A percentile compares a stretch with the other conserved stretches of the same genome.
phyloP scores from a whole-genome alignment of 352 stramenopile genomes.

The Phytophthora crassamura region DNA sequence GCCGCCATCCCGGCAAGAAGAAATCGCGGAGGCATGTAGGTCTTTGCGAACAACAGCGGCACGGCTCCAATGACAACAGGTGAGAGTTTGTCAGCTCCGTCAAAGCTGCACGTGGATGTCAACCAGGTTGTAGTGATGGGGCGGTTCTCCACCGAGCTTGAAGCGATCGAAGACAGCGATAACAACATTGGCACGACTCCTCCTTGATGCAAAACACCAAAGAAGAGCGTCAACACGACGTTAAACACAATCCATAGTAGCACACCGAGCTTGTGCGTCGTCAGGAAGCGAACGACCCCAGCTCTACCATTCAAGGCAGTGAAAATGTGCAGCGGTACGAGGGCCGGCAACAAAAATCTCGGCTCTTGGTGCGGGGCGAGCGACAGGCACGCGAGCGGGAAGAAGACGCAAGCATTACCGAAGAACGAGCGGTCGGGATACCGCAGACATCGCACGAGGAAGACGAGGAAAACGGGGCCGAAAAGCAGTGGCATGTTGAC shows the following conservation, averaged over 20 bases:
- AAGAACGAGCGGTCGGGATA: conserved; percentile 38
- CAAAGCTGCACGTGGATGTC: conserved; percentile 42
- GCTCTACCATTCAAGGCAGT: conserved; percentile 29
- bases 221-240: conserved; percentile 57
- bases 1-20: conserved; percentile 44
- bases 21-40: conserved; percentile 86
- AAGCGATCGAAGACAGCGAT: conserved; percentile 33
- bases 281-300: conserved; percentile 27
- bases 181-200: conserved; percentile 71
- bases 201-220: conserved; percentile 76
- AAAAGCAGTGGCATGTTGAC: conserved; percentile 96
- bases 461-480: conserved; percentile 80
- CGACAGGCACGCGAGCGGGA: conserved; percentile 86
- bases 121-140: conserved; percentile 10
- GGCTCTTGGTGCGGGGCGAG: conserved; percentile 95
- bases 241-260: conserved; percentile 69
- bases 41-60: conserved; percentile 73
- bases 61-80: conserved; percentile 14
- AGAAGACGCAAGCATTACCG: conserved; percentile 49
- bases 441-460: conserved; percentile 44
- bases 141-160: conserved; percentile 4
- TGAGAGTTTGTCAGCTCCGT: conserved; percentile 15
- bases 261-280: conserved; percentile 21
- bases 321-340: conserved; percentile 87
- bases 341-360: conserved; percentile 89